phyloP scores from a whole-genome alignment of 208 protist species.

The Trypanosoma rangeli region DNA sequence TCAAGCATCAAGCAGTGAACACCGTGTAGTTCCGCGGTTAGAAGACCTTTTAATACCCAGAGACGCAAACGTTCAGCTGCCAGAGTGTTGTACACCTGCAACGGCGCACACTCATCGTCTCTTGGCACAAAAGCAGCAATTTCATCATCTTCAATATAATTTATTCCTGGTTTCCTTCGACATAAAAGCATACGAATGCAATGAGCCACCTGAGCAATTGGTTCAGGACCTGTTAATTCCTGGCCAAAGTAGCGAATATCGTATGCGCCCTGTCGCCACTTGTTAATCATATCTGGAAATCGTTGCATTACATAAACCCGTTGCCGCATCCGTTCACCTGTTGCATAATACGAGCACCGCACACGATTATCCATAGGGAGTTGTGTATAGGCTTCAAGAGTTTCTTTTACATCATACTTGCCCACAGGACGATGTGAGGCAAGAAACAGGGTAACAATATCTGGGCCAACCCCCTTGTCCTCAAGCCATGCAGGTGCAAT shows the following conservation, averaged over 20 bases:
- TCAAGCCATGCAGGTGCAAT: conserved; percentile 45
- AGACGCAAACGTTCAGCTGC: conserved; percentile 75
- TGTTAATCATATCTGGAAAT: conserved; percentile 39
- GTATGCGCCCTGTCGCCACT: conserved; percentile 68
- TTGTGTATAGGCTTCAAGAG: conserved; percentile 23
- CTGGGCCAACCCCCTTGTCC: conserved; percentile 36
- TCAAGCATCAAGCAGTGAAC: conserved; percentile 73
- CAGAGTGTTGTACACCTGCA: conserved; percentile 64
- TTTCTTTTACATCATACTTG: conserved; percentile 39
- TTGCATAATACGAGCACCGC: conserved; percentile 46
- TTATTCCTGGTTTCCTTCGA: conserved; percentile 37
- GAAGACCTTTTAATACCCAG: conserved; percentile 78
- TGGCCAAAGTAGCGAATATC: conserved; percentile 51
- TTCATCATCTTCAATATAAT: conserved; percentile 44
- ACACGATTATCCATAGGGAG: conserved; percentile 44
- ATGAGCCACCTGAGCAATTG: conserved; percentile 24
- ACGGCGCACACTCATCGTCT: conserved; percentile 45
- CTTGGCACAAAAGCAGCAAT: conserved; percentile 48
- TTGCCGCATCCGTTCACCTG: conserved; percentile 41
- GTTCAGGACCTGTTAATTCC: conserved; percentile 30
- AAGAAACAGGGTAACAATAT: conserved; percentile 45
- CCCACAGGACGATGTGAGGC: conserved; percentile 37
- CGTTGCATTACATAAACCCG: conserved; percentile 58
- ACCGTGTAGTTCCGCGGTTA: conserved; percentile 64
- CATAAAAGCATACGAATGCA: conserved; percentile 71